phyloP scores from a whole-genome alignment of 2,329 filamentous ascomycete species.

The Drechslerella coelobrocha region DNA sequence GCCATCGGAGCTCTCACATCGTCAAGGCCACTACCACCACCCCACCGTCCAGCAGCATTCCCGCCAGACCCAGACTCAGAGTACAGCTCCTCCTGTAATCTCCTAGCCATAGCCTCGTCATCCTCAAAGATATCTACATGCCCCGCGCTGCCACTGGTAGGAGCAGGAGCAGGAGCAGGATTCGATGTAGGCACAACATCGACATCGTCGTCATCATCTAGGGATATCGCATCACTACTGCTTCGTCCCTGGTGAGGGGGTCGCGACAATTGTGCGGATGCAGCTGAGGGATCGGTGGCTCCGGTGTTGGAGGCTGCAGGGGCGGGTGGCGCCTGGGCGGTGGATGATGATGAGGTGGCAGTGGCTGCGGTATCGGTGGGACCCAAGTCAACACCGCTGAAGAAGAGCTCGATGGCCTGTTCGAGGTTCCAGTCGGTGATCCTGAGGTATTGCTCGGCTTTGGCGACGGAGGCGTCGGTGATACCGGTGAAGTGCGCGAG shows the following conservation, averaged over 20 bases:
- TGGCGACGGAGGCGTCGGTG: conserved; percentile 72
- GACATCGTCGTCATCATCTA: conserved; percentile 58
- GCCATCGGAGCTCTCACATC: conserved; percentile 88
- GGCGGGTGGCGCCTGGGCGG: conserved; percentile 57
- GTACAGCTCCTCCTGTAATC: conserved; percentile 91
- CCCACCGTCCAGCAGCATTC: conserved; percentile 53
- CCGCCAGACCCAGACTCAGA: conserved; percentile 61
- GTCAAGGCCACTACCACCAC: conserved; percentile 61
- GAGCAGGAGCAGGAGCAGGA: conserved; percentile 52
- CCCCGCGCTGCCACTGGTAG: conserved; percentile 58
- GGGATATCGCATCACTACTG: conserved; percentile 60
- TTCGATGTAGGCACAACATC: conserved; percentile 53
- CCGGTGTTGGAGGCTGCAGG: conserved; percentile 51
- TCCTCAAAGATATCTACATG: conserved; percentile 71
- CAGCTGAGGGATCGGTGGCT: too few species aligned
- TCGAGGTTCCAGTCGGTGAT: conserved; percentile 84
- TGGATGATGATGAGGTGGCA: conserved; percentile 57
- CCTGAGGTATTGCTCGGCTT: conserved; percentile 81
- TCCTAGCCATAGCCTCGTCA: conserved; percentile 89
- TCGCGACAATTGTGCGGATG: conserved; percentile 15
- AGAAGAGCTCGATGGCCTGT: conserved; percentile 87
- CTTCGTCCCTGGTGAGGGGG: conserved; percentile 27
- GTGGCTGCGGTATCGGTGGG: conserved; percentile 55
- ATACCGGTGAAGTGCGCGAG: conserved; percentile 81
- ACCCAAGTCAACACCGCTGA: conserved; percentile 71